phyloP scores from a whole-genome alignment of 2,329 filamentous ascomycete species.

The Neurospora sp. region DNA sequence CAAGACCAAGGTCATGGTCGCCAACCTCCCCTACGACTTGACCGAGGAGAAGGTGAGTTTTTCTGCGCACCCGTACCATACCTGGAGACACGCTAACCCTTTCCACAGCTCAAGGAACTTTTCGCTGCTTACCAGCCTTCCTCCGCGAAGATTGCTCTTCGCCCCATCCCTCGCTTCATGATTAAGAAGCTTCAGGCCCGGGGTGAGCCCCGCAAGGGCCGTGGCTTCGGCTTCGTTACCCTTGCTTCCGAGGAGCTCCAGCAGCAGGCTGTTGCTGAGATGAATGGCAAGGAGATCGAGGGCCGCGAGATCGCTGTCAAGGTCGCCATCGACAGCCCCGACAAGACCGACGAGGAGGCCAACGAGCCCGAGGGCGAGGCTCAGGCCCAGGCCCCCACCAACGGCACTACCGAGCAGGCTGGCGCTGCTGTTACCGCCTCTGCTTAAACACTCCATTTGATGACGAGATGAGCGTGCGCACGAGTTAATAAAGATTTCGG shows the following conservation, averaged over 20 bases:
- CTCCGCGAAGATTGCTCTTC: constrained; percentile 96
- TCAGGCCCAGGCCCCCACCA: constrained; percentile 24
- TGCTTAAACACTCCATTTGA: constrained; percentile 14
- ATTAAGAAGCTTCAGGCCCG: constrained; percentile 99
- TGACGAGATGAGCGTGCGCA: constrained; percentile 14
- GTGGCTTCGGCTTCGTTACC: constrained; percentile 97
- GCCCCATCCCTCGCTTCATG: constrained; percentile 98
- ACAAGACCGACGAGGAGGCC: constrained; percentile 86
- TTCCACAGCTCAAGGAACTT: constrained; percentile 81
- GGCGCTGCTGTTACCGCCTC: constrained; percentile 19
- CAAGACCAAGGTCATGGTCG: constrained; percentile 99
- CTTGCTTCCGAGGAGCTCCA: constrained; percentile 91
- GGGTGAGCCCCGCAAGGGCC: constrained; percentile 96
- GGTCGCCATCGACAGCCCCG: constrained; percentile 98
- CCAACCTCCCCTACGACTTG: constrained; percentile 96
- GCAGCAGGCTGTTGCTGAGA: constrained; percentile 93
- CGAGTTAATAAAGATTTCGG: constrained; percentile 15
- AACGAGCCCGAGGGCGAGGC: constrained; percentile 36
- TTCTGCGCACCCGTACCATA: constrained; percentile 6
- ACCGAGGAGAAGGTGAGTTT: constrained; percentile 83
- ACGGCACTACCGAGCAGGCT: constrained; percentile 8
- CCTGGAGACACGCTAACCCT: constrained; percentile 14
- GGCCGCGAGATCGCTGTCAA: constrained; percentile 99
- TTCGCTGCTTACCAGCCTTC: constrained; percentile 87
- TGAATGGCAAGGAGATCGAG: constrained; percentile 99